phyloP scores from a whole-genome alignment of 2,329 filamentous ascomycete genomes.

The Alternaria sp. region DNA sequence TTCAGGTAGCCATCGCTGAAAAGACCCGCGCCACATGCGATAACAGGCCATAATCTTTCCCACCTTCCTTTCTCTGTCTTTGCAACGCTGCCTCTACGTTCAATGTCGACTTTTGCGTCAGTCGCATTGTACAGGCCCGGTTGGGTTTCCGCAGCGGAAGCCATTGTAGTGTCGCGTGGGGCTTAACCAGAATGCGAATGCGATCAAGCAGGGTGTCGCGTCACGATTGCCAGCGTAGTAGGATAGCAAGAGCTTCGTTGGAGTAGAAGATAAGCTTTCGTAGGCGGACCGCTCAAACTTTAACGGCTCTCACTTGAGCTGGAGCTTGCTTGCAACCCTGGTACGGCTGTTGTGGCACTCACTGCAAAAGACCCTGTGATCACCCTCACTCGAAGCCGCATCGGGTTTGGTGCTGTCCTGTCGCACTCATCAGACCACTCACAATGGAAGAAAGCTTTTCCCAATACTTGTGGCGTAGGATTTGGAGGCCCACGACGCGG shows the following conservation, averaged over 20 bases:
- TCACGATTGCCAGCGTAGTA: neutral
- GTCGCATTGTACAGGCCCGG: neutral
- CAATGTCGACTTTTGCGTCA: constrained; percentile 15
- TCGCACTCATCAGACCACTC: constrained; percentile 2
- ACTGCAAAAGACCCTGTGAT: constrained; percentile 12
- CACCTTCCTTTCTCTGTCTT: constrained; percentile 42
- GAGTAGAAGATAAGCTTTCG: neutral
- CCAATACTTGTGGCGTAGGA: neutral
- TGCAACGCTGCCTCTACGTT: constrained; percentile 36
- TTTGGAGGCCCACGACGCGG: neutral
- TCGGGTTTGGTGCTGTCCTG: neutral
- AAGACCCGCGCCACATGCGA: constrained; percentile 87
- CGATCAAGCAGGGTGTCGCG: neutral
- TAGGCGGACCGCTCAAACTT: neutral
- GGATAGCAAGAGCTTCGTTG: neutral
- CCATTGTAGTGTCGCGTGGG: constrained; percentile 14
- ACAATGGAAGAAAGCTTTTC: neutral
- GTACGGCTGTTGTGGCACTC: neutral
- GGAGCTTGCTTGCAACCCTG: neutral
- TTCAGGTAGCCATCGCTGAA: constrained; percentile 95
- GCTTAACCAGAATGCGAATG: neutral
- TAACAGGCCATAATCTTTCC: constrained; percentile 70
- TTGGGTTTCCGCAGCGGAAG: constrained; percentile 12
- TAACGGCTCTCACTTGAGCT: neutral
- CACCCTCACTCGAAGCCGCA: neutral